Evolutionary conservation across 768 basidiomycete species (phyloP), one percentile per base, ranked within the genome.

Genomic region (Lanmaoa rubissima): DNA sequence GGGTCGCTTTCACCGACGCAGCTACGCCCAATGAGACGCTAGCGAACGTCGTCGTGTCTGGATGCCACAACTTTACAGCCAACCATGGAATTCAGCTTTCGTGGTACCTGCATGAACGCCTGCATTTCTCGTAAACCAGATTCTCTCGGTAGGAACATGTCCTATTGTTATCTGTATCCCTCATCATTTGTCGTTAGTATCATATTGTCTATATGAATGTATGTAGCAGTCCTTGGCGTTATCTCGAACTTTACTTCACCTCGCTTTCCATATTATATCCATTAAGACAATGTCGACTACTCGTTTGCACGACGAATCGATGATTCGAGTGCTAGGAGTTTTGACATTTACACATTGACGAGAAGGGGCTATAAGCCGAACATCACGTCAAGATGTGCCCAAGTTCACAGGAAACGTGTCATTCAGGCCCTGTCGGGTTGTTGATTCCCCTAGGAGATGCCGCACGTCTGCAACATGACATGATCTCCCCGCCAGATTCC

Each of bases 1-100:
- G 88, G 7, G 78, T 79, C 8, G 59, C 53, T 13, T 77, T 69
- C 48, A 74, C 77, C 2, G 77, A 78, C 57, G 49, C 24, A 13
- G 52, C 58, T 16, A 67, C 68, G 1, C 70, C 72, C 12, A 56
- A 64, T 32, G 62, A 72, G 40, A 73, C 70, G 13, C 58, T 72
- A 38, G 9, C 52, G 0, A 61, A 61, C 7, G 68, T 72, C 16
- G 38, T 70, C 41, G 64, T 72, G 34, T 60, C 65, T 11, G 67
- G 51, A 26, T 72, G 70, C 43, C 46, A 57, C 28, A 39, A 57
- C 13, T 65, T 72, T 38, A 67, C 60, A 19, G 4, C 57, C 16
- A 21, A 36, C 47, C 59, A 72, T 46, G 54, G 61, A 21, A 54
- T 57, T 24, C 70, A 57, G 44, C 66, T 72, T 14, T 69, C 61